Evolutionary conservation across 495 filamentous ascomycete genomes (phyloP).

Genomic region (Penicillium soppii): DNA sequence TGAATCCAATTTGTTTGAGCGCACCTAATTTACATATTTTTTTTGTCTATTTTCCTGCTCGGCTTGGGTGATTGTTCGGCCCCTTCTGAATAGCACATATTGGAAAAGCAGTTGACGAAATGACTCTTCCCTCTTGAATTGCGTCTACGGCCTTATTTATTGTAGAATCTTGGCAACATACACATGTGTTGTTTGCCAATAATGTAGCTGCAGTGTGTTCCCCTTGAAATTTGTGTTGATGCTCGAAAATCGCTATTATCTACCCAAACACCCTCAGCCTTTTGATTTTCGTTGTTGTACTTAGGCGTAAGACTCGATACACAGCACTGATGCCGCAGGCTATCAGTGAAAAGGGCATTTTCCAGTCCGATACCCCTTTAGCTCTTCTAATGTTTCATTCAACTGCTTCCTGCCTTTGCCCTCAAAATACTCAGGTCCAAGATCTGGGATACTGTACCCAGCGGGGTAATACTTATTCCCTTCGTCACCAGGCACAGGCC

Average conservation of each 20-base stretch:
- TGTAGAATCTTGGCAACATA: neutral
- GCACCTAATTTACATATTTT: constrained; percentile 37
- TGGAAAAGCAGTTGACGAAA: constrained; percentile 38
- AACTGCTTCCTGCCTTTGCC: constrained; percentile 48
- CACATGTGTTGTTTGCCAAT: too few relatives aligned
- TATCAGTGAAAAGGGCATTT: constrained; percentile 54
- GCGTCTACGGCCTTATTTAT: neutral
- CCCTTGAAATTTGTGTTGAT: too few relatives aligned
- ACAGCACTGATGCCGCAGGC: too few relatives aligned
- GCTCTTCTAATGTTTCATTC: constrained; percentile 41
- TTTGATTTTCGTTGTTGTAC: too few relatives aligned
- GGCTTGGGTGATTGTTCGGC: constrained; percentile 22
- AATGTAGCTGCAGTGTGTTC: too few relatives aligned
- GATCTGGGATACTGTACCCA: constrained; percentile 56
- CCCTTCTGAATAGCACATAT: constrained; percentile 43
- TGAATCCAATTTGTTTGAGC: constrained; percentile 43
- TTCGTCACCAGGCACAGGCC: constrained; percentile 59
- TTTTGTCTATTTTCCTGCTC: constrained; percentile 43
- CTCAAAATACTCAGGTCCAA: constrained; percentile 58
- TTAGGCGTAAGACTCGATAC: too few relatives aligned
- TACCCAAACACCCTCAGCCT: too few relatives aligned
- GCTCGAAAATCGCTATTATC: too few relatives aligned
- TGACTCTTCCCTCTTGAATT: neutral
- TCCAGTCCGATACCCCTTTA: constrained; percentile 42
- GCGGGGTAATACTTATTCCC: constrained; percentile 56